phyloP scores from a whole-genome alignment of 371 early-diverging fungal genomes.

The Mycotypha africana region DNA sequence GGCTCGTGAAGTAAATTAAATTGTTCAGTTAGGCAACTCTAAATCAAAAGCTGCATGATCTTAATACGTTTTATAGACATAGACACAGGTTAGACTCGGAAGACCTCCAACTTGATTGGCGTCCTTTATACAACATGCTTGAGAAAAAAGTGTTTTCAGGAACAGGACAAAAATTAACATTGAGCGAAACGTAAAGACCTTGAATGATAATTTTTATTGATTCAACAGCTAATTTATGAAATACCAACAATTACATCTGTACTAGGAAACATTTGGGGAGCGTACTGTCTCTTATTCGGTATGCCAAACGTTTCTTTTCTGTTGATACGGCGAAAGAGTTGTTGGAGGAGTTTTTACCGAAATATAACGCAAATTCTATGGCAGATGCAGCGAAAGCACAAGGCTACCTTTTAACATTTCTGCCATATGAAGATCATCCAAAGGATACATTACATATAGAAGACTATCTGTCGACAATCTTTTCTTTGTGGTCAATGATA shows the following conservation, averaged over 20 bases:
- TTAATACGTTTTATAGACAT: no score
- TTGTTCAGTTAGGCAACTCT: no score
- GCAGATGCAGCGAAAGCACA: slow-evolving; percentile 52
- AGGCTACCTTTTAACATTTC: slow-evolving; percentile 53
- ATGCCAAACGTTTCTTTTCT: slow-evolving; percentile 56
- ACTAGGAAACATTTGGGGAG: slow-evolving; percentile 29
- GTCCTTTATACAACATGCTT: slow-evolving; percentile 64
- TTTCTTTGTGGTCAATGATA: slow-evolving; percentile 73
- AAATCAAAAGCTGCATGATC: no score
- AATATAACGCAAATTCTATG: slow-evolving; percentile 52
- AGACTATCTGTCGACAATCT: slow-evolving; percentile 76
- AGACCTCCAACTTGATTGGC: slow-evolving; percentile 66
- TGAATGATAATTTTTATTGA: neutral
- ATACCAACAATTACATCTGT: no score
- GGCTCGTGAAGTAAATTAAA: slow-evolving; percentile 54
- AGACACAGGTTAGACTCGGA: slow-evolving; percentile 46
- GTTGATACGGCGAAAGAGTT: slow-evolving; percentile 63
- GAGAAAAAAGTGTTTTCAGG: slow-evolving; percentile 54
- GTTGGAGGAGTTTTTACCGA: slow-evolving; percentile 66
- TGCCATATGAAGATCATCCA: slow-evolving; percentile 42
- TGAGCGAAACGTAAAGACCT: slow-evolving; percentile 50
- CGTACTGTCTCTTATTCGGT: slow-evolving; percentile 32
- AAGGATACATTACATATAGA: slow-evolving; percentile 34
- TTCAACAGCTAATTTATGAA: no score
- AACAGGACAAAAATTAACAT: slow-evolving; percentile 52